These are phyloP conservation scores for Oxytropis ochrocephala DNA, from an alignment of 306 rosid genomes.

Conservation along the genomic window DNA sequence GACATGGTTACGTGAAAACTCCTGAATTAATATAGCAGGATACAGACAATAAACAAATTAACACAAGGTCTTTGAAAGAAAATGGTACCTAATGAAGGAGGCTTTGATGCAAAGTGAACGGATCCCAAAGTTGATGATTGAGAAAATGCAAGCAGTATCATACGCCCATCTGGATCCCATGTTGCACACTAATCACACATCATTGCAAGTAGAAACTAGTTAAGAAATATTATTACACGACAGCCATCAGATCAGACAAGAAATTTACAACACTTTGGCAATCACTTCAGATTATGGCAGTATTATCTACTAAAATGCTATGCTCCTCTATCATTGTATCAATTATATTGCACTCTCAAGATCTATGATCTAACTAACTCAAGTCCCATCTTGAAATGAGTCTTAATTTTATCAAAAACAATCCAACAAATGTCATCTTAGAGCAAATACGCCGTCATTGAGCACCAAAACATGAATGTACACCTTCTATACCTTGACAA, in stretches of 20 bases:
- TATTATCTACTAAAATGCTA: not conserved
- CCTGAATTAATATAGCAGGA: not conserved
- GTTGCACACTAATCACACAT: slow-evolving; percentile 65
- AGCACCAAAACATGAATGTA: slow-evolving; percentile 5
- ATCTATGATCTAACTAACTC: not conserved
- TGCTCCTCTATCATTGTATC: not conserved
- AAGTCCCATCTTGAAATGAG: not conserved
- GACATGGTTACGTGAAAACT: slow-evolving; percentile 2
- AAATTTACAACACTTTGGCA: not conserved
- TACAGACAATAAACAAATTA: slow-evolving; percentile 1
- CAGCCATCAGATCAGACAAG: slow-evolving; percentile 1
- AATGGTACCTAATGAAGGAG: slow-evolving; percentile 76
- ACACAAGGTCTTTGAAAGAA: slow-evolving; percentile 16
- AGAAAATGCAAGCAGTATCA: slow-evolving; percentile 87
- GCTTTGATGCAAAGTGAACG: slow-evolving; percentile 93
- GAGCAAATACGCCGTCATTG: not conserved
- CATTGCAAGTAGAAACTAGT: slow-evolving; percentile 8
- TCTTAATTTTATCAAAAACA: not conserved
- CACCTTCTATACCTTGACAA: slow-evolving; percentile 58
- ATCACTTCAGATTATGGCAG: not conserved
- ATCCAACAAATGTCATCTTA: not conserved
- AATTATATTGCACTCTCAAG: not conserved
- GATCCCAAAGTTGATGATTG: slow-evolving; percentile 84
- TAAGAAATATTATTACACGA: not conserved
- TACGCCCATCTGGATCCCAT: slow-evolving; percentile 96